Base-by-base conservation (phyloP, 1,284 basidiomycete species). In the Bondarzewia mesenterica region DNA sequence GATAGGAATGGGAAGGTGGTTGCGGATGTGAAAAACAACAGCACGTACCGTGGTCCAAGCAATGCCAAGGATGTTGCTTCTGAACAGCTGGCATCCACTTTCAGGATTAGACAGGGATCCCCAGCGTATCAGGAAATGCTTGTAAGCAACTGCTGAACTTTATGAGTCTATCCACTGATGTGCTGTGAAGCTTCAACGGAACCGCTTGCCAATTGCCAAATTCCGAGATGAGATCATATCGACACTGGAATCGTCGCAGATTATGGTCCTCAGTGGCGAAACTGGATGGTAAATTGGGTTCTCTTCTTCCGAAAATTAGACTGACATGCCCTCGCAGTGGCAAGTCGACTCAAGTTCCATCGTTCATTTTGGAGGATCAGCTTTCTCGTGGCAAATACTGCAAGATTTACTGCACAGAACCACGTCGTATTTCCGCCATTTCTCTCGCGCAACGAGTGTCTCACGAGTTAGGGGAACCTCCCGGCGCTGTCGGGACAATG, bases 401-500 rank as follows among this genome's bases (percentile, higher is more conserved):
- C 72, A 95, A 89, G 65, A 91, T 99, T 56, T 93, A 85, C 59
- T 96, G 94, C 55, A 98, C 95, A 2, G 95, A 99, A 59, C 96
- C 96, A 1, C 78, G 96, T 22, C 83, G 95, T 49, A 99, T 99
- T 58, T 96, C 93, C 49, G 95, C 96, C 1, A 93, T 99, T 44
- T 98, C 96, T 1, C 78, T 99, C 4, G 95, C 96, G 0, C 92
- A 97, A 58, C 87, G 95, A 52, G 95, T 99, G 10, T 95, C 94
- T 14, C 78, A 80, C 45, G 96, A 99, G 66, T 72, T 99, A 5
- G 96, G 96, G 3, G 96, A 99, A 60, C 68, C 80, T 10, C 76
- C 82, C 0, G 86, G 85, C 46, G 73, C 80, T n/a, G 84, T 94
- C 42, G 96, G 94, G 4, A 86, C 85, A 0, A 64, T 71, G 14